phyloP scores from a whole-genome alignment of 306 rosid species.

The Cicer arietinum region DNA sequence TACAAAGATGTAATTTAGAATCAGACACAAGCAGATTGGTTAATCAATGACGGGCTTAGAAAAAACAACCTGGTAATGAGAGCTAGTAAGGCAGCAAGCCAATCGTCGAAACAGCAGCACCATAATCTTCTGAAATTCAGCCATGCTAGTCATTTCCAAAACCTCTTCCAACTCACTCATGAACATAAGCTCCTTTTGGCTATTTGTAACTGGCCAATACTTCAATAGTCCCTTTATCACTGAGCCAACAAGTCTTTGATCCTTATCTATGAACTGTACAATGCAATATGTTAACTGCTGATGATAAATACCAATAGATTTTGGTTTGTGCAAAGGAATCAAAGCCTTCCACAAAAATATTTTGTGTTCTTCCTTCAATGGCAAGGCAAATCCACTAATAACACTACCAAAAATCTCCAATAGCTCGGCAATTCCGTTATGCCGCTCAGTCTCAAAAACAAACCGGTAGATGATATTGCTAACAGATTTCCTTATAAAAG shows the following conservation, averaged over 20 bases:
- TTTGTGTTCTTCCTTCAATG: slow-evolving; percentile 97
- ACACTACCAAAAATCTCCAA: slow-evolving; percentile 98
- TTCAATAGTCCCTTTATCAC: slow-evolving; percentile 86
- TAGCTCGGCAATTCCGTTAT: slow-evolving; percentile 93
- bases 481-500: slow-evolving; percentile 84
- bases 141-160: slow-evolving; percentile 88
- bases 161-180: slow-evolving; percentile 94
- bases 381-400: slow-evolving; percentile 94
- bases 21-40: slow-evolving; percentile 2
- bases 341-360: slow-evolving; percentile 83
- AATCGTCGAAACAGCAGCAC: slow-evolving; percentile 77
- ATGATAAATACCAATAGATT: slow-evolving; percentile 90
- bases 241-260: slow-evolving; percentile 79
- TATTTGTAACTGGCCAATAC: slow-evolving; percentile 95
- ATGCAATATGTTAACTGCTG: slow-evolving; percentile 92
- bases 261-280: slow-evolving; percentile 92
- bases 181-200: slow-evolving; percentile 99
- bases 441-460: slow-evolving; percentile 89
- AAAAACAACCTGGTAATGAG: slow-evolving; percentile 85
- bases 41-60: background rate
- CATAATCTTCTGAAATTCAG: slow-evolving; percentile 88
- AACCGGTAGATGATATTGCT: slow-evolving; percentile 88
- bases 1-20: slow-evolving; percentile 15
- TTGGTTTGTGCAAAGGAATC: slow-evolving; percentile 95
- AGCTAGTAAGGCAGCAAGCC: slow-evolving; percentile 79